Conservation (phyloP, 768 basidiomycete genomes). For the Thelephora ganbajun region DNA sequence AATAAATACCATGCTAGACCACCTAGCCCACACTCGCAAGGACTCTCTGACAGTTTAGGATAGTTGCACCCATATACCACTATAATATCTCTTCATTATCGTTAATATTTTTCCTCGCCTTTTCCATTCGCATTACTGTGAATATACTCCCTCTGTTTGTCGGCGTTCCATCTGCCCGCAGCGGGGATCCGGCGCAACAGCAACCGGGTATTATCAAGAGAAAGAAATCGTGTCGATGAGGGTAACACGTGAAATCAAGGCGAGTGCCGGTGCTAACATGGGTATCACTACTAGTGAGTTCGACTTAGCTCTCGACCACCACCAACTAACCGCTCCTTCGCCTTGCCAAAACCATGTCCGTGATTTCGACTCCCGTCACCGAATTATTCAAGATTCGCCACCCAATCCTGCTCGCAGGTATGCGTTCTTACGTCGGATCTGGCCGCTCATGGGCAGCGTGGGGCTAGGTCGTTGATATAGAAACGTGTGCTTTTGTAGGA, state of each 20-base stretch:
- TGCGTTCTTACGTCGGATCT: constrained; percentile 2
- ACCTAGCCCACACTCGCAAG: constrained; percentile 3
- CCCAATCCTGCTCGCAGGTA: constrained; percentile 75
- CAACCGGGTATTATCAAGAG: no score
- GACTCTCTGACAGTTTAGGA: constrained; percentile 3
- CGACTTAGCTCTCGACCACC: neutral
- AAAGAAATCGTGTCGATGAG: no score
- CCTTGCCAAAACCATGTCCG: constrained; percentile 28
- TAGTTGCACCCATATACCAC: neutral
- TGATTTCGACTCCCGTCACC: constrained; percentile 74
- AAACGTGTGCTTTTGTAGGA: constrained; percentile 18
- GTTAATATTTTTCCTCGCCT: no score
- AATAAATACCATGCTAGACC: neutral
- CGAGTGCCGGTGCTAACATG: no score
- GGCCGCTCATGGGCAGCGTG: neutral
- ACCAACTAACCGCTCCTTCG: constrained; percentile 2
- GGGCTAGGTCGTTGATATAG: neutral
- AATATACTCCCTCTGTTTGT: no score
- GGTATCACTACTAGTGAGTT: no score
- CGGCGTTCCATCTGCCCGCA: no score
- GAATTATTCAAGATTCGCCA: constrained; percentile 82
- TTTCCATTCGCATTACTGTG: no score
- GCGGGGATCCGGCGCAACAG: no score
- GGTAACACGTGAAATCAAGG: no score
- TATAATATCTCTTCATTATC: no score